Base-by-base conservation (phyloP, 768 basidiomycete species). In the Leccinum rimulosum region DNA sequence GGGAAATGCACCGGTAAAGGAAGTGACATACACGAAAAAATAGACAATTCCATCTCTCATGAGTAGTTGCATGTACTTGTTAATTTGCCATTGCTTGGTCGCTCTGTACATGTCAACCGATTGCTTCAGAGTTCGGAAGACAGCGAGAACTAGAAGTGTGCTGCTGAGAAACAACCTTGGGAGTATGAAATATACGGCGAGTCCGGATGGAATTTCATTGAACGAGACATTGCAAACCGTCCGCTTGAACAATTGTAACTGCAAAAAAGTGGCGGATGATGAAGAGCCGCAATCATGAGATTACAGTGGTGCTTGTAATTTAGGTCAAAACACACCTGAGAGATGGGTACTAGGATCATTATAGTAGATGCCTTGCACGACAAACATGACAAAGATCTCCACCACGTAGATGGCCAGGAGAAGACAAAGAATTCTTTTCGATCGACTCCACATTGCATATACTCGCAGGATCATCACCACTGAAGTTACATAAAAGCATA, bases 381-480 rank as follows among this genome's bases (percentile, higher is more conserved):
- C 27, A 4, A 59, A 19, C 17, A 38, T 31, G 1, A 55, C 10
- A 0, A 65, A 12, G 14, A 38, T 5, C n/a, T 56, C 48, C 15
- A 38, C 28, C 4, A 53, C 2, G 31, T 12, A 65, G 17, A 65
- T 17, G 6, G 45, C 27, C n/a, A 59, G 22, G 3, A 66, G 55
- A 47, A 51, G 3, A 5, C 7, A 49, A 11, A 65, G 53, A 1
- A 65, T 50, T 10, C 28, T 12, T 38, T 38, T 65, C 10, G 57
- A 65, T 19, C 27, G 57, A 19, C 30, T 38, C 55, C 58, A 64
- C 51, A 64, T 55, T 45, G 61, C 49, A 53, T 64, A 64, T 0
- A 64, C 62, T 0, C 59, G 48, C 9, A 65, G 25, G 10, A 65
- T 45, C 63, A 65, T 65, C 14, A 64, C 12, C 1, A 64, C 64